Evolutionary conservation across 1,284 basidiomycete genomes (phyloP).

Genomic region (Ustilago xerochloae): DNA sequence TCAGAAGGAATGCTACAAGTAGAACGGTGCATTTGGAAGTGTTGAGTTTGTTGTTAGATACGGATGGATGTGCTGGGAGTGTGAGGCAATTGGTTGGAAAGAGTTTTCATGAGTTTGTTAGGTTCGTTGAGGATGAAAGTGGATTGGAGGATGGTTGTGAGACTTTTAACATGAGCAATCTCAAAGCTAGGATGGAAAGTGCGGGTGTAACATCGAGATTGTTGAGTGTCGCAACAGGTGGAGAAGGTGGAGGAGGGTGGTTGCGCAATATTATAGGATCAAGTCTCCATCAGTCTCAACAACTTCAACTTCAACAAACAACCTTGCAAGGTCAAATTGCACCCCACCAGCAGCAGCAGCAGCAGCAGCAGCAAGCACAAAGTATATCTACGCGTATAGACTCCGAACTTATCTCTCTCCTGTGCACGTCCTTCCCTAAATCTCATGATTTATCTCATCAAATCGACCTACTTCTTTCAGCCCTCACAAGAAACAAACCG

Average conservation of each 20-base stretch:
- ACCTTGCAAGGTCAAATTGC: no score
- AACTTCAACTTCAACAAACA: no score
- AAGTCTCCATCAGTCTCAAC: not conserved
- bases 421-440: not conserved
- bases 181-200: constrained; percentile 33
- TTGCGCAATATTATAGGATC: not conserved
- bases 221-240: no score
- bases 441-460: not conserved
- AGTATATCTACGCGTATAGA: not conserved
- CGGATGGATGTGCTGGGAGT: constrained; percentile 23
- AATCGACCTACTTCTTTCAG: not conserved
- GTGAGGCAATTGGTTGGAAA: constrained; percentile 23
- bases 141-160: constrained; percentile 19
- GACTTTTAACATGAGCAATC: constrained; percentile 19
- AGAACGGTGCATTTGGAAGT: constrained; percentile 37
- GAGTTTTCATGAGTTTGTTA: constrained; percentile 20
- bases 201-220: constrained; percentile 12
- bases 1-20: constrained; percentile 24
- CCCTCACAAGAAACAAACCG: not conserved
- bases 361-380: not conserved
- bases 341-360: not conserved
- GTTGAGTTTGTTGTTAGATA: constrained; percentile 32
- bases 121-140: not conserved
- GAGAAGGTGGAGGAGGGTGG: constrained; percentile 10
- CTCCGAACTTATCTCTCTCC: not conserved